These are phyloP conservation scores for Naganishia randhawae DNA, from an alignment of 768 basidiomycete genomes.

Conservation along the genomic window DNA sequence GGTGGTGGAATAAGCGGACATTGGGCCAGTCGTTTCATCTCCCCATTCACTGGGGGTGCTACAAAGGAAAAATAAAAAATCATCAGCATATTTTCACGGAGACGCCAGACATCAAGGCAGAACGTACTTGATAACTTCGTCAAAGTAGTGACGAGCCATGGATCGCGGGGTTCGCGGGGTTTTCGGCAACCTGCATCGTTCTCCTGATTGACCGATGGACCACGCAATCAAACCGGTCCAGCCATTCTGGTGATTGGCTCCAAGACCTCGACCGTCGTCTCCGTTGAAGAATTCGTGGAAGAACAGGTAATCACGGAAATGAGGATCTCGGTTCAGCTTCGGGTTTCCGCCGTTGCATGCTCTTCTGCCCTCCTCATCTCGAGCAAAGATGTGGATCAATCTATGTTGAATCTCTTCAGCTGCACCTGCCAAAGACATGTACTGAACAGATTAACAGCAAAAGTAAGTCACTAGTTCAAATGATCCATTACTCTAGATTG, in stretches of 20 bases:
- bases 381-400: slow-evolving; percentile 95
- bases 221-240: slow-evolving; percentile 61
- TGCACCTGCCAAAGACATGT: slow-evolving; percentile 79
- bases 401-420: slow-evolving; percentile 98
- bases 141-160: slow-evolving; percentile 87
- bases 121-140: slow-evolving; percentile 55
- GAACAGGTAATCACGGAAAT: slow-evolving; percentile 95
- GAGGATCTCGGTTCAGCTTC: slow-evolving; percentile 81
- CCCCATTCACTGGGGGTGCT: slow-evolving; percentile 29
- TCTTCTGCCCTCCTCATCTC: slow-evolving; percentile 76
- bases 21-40: slow-evolving; percentile 32
- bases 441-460: neutral
- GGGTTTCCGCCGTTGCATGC: slow-evolving; percentile 88
- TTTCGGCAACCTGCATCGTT: slow-evolving; percentile 79
- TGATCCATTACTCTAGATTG: too few relatives aligned
- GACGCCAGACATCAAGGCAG: slow-evolving; percentile 22
- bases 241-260: slow-evolving; percentile 97
- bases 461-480: slow-evolving; percentile 19
- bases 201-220: slow-evolving; percentile 71
- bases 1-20: slow-evolving; percentile 39
- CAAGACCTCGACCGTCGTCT: slow-evolving; percentile 84
- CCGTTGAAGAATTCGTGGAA: slow-evolving; percentile 80
- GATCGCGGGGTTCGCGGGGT: slow-evolving; percentile 67
- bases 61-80: slow-evolving; percentile 40
- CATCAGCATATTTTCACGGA: slow-evolving; percentile 38